Evolutionary conservation across 306 rosid species (phyloP).

Genomic region (Dalbergia oliveri): DNA sequence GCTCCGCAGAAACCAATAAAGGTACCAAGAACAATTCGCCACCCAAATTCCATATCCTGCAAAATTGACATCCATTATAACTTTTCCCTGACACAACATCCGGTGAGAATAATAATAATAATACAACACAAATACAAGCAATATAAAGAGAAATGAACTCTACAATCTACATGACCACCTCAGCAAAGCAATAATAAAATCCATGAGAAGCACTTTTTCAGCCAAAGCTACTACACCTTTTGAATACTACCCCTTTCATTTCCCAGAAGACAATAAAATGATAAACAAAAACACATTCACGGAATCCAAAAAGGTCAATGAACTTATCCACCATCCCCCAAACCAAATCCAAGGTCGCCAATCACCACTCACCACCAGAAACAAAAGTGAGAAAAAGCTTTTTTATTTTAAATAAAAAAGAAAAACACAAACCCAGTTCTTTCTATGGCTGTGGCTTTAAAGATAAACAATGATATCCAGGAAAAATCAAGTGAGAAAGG

Average conservation of each 20-base stretch:
- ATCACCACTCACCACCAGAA: neutral
- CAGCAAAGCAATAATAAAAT: neutral
- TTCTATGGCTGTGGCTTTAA: neutral
- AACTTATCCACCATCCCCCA: neutral
- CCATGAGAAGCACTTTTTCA: slow-evolving; percentile 16
- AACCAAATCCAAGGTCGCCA: neutral
- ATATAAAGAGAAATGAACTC: neutral
- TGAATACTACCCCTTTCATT: neutral
- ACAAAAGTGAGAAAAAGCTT: neutral
- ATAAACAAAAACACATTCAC: neutral
- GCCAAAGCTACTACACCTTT: neutral
- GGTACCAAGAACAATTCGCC: slow-evolving; percentile 75
- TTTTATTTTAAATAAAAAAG: neutral
- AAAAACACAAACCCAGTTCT: neutral
- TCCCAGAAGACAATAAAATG: neutral
- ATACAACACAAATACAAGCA: neutral
- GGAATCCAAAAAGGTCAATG: slow-evolving; percentile 2
- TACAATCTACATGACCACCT: neutral
- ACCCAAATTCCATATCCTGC: slow-evolving; percentile 90
- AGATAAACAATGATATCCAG: neutral
- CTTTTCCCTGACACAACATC: neutral
- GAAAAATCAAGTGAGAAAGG: neutral
- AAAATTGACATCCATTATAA: slow-evolving; percentile 27
- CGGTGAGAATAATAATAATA: neutral
- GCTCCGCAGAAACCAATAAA: slow-evolving; percentile 89